Evolutionary conservation across 768 basidiomycete species (phyloP).

Genomic region (Pisolithus tinctorius): DNA sequence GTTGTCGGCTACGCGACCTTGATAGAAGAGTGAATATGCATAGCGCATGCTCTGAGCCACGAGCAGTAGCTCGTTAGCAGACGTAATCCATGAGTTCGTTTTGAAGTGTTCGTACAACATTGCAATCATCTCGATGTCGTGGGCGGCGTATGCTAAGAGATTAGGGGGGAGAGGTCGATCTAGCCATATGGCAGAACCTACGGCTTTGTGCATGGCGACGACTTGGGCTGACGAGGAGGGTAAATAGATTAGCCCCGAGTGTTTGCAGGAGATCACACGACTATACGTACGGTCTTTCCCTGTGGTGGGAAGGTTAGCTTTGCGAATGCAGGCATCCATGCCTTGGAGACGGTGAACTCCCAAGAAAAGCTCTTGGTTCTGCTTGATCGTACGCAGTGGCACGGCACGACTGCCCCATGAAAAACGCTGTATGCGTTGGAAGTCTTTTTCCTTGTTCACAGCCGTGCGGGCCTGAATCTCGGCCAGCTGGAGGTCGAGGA

Average conservation of each 20-base stretch:
- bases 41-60: slow-evolving; percentile 25
- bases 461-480: slow-evolving; percentile 27
- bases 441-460: slow-evolving; percentile 21
- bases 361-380: slow-evolving; percentile 18
- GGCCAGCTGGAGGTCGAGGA: slow-evolving; percentile 37
- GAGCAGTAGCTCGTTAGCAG: slow-evolving; percentile 6
- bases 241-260: background rate
- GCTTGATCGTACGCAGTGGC: slow-evolving; percentile 15
- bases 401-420: slow-evolving; percentile 19
- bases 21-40: slow-evolving; percentile 20
- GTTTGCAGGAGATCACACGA: too few species aligned
- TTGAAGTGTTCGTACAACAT: slow-evolving; percentile 30
- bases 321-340: slow-evolving; percentile 28
- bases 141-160: slow-evolving; percentile 36
- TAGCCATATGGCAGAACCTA: slow-evolving; percentile 27
- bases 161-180: slow-evolving; percentile 29
- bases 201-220: slow-evolving; percentile 30
- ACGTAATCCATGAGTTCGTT: slow-evolving; percentile 17
- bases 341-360: slow-evolving; percentile 31
- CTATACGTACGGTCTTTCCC: slow-evolving; percentile 29
- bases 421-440: slow-evolving; percentile 21
- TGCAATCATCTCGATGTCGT: slow-evolving; percentile 35
- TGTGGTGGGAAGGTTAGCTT: slow-evolving; percentile 16
- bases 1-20: slow-evolving; percentile 20
- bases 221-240: slow-evolving; percentile 23